Base-by-base conservation (phyloP, 164 flowering plant species). In the Kalanchoe fedtschenkoi region DNA sequence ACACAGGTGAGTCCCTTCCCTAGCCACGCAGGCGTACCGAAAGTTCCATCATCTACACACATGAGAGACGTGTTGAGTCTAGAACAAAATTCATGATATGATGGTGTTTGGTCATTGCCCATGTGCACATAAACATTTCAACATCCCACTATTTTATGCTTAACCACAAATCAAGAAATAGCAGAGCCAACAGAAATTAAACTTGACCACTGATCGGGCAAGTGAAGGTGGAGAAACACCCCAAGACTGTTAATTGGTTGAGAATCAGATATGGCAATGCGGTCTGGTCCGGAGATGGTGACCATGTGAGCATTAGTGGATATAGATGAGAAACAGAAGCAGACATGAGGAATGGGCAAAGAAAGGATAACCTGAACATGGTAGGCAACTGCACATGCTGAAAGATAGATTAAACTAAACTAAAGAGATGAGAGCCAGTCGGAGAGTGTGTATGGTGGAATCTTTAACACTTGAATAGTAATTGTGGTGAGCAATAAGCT, bases 1-100 rank as follows among this genome's bases (percentile, higher is more conserved):
- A 84, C 86, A 75, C 89, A 87, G 60, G 89, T 78, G 3, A 84
- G 74, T 66, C 86, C 80, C 66, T 76, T 87, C 16, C 88, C 86
- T 54, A 78, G 83, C 88, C 93, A 78, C 32, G 73, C 54, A 13
- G 87, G 89, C 13, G 82, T 53, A 5, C 76, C 83, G 70, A 75
- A 76, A 43, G 84, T 72, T 58, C 80, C 80, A 73, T 78, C 76
- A 69, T 81, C 93, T 82, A 81, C 80, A 72, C 5, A 41, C 54
- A 37, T 8, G 14, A 15, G 39, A 11, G 24, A 55, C 7, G 17
- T 51, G 6, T 29, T 11, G 16, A 11, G 30, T 51, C 28, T 21
- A 47, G 17, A 26, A 3, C 32, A 51, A 26, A 2, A 51, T n/a
- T n/a, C n/a, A 24, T 9, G 56, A 51, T 4, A 24, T 51, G 32